Conservation (phyloP, 257 asterid genomes). For the Perilla frutescens region DNA sequence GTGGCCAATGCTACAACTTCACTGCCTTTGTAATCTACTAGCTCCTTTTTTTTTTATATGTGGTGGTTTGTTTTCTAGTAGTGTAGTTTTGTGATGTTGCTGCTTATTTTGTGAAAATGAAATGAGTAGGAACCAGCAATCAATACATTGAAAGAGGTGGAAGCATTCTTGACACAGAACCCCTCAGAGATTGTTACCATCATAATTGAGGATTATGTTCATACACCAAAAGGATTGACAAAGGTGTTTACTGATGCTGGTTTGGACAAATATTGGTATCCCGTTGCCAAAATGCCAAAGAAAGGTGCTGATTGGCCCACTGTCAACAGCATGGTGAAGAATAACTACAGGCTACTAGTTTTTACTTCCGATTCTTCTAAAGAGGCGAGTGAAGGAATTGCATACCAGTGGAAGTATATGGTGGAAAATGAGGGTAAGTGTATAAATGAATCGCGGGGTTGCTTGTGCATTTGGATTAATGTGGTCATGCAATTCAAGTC, state of each 20-base stretch:
- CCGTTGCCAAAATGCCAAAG: conserved; percentile 87
- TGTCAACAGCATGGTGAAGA: conserved; percentile 67
- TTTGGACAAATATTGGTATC: conserved; percentile 88
- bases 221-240: conserved; percentile 81
- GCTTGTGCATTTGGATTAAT: conserved; percentile 33
- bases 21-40: conserved; percentile 80
- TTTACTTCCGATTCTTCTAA: conserved; percentile 95
- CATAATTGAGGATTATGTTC: conserved; percentile 95
- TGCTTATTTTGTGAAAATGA: conserved; percentile 14
- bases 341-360: conserved; percentile 77
- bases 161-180: conserved; percentile 81
- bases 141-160: conserved; percentile 83
- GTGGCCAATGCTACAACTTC: conserved; percentile 94
- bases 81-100: conserved; percentile 34
- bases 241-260: conserved; percentile 81
- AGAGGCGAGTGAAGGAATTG: conserved; percentile 86
- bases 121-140: conserved; percentile 74
- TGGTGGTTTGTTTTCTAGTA: conserved; percentile 16
- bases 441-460: background rate
- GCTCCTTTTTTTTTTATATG: background rate
- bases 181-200: conserved; percentile 89
- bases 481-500: conserved; percentile 29
- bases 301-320: conserved; percentile 94
- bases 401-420: conserved; percentile 97
- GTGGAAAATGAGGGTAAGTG: conserved; percentile 89